phyloP scores from a whole-genome alignment of 306 rosid species.

The Mimosa pudica region DNA sequence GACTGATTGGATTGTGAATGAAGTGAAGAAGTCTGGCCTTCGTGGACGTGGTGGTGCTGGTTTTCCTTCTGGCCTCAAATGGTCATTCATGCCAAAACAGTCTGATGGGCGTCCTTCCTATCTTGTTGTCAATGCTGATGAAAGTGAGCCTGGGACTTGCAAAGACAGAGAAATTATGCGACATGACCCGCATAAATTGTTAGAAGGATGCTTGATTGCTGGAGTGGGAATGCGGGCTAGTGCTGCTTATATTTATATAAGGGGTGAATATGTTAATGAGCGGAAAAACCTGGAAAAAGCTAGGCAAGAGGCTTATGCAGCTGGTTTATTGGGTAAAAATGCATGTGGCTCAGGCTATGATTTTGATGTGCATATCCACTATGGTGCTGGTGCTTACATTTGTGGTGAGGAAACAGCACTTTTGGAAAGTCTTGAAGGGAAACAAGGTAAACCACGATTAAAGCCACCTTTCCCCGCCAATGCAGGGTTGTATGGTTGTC shows the following conservation, averaged over 20 bases:
- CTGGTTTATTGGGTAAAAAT: slow-evolving; percentile 94
- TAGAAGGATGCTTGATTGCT: slow-evolving; percentile 97
- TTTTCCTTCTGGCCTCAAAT: slow-evolving; percentile 96
- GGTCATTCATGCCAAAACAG: slow-evolving; percentile 99
- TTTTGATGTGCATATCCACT: slow-evolving; percentile 96
- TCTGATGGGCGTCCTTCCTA: slow-evolving; percentile 99
- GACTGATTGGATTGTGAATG: slow-evolving; percentile 98
- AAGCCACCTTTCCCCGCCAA: slow-evolving; percentile 99
- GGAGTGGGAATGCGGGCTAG: slow-evolving; percentile 99
- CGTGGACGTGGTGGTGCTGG: slow-evolving; percentile 99
- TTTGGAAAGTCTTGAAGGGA: slow-evolving; percentile 98
- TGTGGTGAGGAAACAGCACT: slow-evolving; percentile 99
- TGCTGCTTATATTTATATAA: slow-evolving; percentile 92
- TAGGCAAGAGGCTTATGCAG: slow-evolving; percentile 84
- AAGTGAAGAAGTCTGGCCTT: slow-evolving; percentile 94
- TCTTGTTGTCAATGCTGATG: slow-evolving; percentile 98
- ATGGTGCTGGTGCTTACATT: slow-evolving; percentile 97
- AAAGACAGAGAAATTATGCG: slow-evolving; percentile 98
- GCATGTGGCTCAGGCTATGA: slow-evolving; percentile 98
- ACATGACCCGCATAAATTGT: slow-evolving; percentile 91
- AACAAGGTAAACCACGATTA: slow-evolving; percentile 97
- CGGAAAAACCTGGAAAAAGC: slow-evolving; percentile 85
- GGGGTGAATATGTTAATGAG: slow-evolving; percentile 97
- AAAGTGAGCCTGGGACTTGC: slow-evolving; percentile 99
- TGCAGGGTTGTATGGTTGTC: slow-evolving; percentile 97